Conservation (phyloP, 78 protist species). For the Dictyostelium brefeldianum region DNA sequence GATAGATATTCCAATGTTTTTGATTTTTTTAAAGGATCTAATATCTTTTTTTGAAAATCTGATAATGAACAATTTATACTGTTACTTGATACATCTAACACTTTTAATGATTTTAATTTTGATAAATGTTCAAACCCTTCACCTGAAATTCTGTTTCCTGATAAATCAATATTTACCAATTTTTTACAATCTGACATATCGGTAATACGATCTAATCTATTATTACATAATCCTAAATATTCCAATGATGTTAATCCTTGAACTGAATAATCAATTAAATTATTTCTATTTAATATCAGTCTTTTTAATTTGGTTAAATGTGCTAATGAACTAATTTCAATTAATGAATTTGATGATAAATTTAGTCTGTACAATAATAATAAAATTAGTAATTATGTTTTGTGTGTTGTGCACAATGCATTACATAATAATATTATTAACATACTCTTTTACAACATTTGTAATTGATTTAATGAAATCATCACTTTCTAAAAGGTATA, state of each 20-base stretch:
- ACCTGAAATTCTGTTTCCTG: slow-evolving; percentile 35
- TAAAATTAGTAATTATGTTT: not conserved
- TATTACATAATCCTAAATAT: slow-evolving; percentile 50
- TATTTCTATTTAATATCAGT: slow-evolving; percentile 49
- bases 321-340: slow-evolving; percentile 32
- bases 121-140: slow-evolving; percentile 80
- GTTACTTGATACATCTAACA: slow-evolving; percentile 70
- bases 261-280: slow-evolving; percentile 38
- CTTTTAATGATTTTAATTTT: slow-evolving; percentile 55
- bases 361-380: slow-evolving; percentile 31
- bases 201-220: slow-evolving; percentile 42
- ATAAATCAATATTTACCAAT: slow-evolving; percentile 42
- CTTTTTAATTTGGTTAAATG: slow-evolving; percentile 56
- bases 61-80: slow-evolving; percentile 25
- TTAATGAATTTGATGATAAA: slow-evolving; percentile 71
- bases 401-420: too few species aligned
- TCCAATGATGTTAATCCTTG: slow-evolving; percentile 32
- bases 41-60: slow-evolving; percentile 32
- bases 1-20: slow-evolving; percentile 67
- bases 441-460: slow-evolving; percentile 60
- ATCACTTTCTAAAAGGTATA: slow-evolving; percentile 32
- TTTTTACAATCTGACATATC: slow-evolving; percentile 50
- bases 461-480: slow-evolving; percentile 60
- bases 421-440: not conserved
- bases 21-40: slow-evolving; percentile 41